Base-by-base conservation (phyloP, 805 yeast genomes). In the Diddensiella transvaalensis region DNA sequence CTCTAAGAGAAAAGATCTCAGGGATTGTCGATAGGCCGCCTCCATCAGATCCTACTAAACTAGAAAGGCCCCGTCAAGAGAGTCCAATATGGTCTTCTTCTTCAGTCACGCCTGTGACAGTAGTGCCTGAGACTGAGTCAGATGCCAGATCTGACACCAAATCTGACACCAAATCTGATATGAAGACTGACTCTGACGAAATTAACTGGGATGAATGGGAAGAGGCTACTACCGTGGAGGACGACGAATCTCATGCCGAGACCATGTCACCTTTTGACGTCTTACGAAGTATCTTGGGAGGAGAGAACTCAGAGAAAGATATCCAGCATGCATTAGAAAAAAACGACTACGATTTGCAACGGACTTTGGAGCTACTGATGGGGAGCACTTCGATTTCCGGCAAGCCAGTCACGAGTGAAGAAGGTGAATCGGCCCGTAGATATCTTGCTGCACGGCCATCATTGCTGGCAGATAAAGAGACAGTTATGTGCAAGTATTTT, bases 401-500 rank as follows among this genome's bases (percentile, higher is more conserved):
- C n/a, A 22, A 21, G 17, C 13, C 24, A n/a, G 4, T 5, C n/a
- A 30, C 42, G n/a, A 10, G 30, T 33, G 40, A 23, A 3, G 39
- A 29, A n/a, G 30, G 19, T 26, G 42, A 22, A 17, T 41, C 19
- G 5, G 46, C 4, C 19, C 38, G 24, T 10, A 23, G n/a, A n/a
- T 32, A 26, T 10, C n/a, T 23, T 5, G 48, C 44, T 4, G 50
- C 42, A 10, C 8, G 42, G 6, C 24, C 47, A 10, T 15, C 46
- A 8, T 8, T 38, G 15, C 8, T 17, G 3, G 26, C 26, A 2
- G 46, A 40, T 18, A 23, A 39, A 10, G 59, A 61, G 37, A 62
- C 63, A 13, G 60, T 62, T 19, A 56, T 71, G 46, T 73, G 78
- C 50, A 63, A 72, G n/a, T 75, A 68, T 51, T 68, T 66, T 48